Evolutionary conservation across 2,329 filamentous ascomycete species (phyloP).

Genomic region (Colletotrichum eremochloae): DNA sequence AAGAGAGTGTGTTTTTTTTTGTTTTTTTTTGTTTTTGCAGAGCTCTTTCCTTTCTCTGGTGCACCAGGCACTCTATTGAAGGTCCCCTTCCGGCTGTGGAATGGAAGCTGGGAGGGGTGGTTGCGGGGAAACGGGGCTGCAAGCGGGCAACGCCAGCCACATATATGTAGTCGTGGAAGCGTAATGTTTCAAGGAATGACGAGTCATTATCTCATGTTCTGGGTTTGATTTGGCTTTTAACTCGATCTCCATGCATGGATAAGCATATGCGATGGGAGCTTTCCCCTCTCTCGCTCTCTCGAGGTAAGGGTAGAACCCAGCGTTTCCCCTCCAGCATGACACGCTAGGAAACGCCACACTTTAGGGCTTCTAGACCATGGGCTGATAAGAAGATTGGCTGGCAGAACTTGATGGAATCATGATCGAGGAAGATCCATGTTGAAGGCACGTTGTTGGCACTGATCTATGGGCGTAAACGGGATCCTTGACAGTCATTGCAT

Average conservation of each 20-base stretch:
- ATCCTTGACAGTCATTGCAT: conserved; percentile 16
- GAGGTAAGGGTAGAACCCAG: conserved; percentile 11
- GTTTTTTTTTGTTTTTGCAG: too few relatives aligned
- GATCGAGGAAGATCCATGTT: conserved; percentile 26
- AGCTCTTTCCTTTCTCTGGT: background rate
- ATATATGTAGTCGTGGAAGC: conserved; percentile 82
- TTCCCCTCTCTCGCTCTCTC: background rate
- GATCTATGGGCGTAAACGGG: conserved; percentile 8
- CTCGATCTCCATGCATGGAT: conserved; percentile 35
- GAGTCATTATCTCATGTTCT: conserved; percentile 28
- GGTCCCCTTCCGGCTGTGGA: conserved; percentile 10
- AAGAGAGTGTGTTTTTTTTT: background rate
- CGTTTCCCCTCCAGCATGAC: conserved; percentile 21
- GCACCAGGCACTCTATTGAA: conserved; percentile 7
- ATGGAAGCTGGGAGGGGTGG: conserved; percentile 53
- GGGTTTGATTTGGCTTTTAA: conserved; percentile 14
- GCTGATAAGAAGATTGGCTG: conserved; percentile 1
- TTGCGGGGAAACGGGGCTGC: conserved; percentile 56
- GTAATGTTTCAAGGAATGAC: conserved; percentile 45
- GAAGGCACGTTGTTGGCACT: conserved; percentile 11
- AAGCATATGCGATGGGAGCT: conserved; percentile 21
- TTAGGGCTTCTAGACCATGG: conserved; percentile 4
- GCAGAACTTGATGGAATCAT: background rate
- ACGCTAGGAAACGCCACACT: conserved; percentile 12
- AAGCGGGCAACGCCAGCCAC: conserved; percentile 79